Percentiles rank a stretch among this genome's conserved stretches.
phyloP scores from a whole-genome alignment of 2,329 filamentous ascomycete species.

The Penicillium rolfsii region DNA sequence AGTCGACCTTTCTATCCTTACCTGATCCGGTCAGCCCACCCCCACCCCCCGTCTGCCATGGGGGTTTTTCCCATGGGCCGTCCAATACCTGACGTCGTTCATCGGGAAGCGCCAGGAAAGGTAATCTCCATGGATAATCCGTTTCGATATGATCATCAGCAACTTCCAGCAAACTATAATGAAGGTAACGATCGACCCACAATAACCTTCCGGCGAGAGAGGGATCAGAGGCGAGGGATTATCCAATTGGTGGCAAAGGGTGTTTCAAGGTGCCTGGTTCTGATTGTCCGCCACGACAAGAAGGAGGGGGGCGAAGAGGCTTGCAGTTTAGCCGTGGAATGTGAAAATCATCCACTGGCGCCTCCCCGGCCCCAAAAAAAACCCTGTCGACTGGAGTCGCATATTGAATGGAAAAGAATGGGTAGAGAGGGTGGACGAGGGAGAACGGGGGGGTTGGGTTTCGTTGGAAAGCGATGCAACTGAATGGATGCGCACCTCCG shows the following conservation, averaged over 20 bases:
- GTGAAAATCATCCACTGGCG: conserved; percentile 7
- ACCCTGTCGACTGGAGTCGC: conserved; percentile 1
- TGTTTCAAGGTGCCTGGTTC: neutral
- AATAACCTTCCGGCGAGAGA: neutral
- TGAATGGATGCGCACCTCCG: neutral
- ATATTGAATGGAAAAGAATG: conserved; percentile 2
- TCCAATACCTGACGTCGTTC: neutral
- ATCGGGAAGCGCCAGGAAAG: neutral
- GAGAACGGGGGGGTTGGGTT: neutral
- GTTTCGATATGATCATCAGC: neutral
- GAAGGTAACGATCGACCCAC: neutral
- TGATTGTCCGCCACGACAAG: neutral
- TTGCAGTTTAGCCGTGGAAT: conserved; percentile 10
- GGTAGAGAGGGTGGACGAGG: neutral
- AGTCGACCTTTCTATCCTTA: neutral
- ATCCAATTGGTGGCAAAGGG: neutral
- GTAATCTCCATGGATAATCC: neutral
- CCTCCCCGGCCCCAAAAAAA: neutral
- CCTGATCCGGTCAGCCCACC: conserved; percentile 2
- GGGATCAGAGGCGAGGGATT: neutral
- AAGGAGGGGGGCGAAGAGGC: neutral
- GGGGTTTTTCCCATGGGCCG: neutral
- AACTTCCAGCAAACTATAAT: neutral
- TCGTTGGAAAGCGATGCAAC: neutral
- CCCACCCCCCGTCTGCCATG: neutral